phyloP scores from a whole-genome alignment of 768 basidiomycete genomes.

The Russula earlei region DNA sequence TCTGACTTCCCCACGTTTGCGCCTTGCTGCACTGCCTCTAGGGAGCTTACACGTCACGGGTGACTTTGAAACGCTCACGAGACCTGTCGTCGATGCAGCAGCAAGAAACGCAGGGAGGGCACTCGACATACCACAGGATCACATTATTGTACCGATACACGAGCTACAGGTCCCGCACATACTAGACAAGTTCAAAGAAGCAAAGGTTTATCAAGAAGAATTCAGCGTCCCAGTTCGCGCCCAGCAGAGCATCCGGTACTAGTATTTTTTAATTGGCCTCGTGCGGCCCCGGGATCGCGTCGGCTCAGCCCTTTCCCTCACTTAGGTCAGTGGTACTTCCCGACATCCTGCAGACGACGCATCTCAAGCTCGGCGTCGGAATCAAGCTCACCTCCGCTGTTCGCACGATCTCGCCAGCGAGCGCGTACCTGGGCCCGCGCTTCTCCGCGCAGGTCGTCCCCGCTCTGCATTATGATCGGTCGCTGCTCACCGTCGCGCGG shows the following conservation, averaged over 20 bases:
- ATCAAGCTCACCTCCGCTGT: slow-evolving; percentile 50
- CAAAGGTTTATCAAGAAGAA: slow-evolving; percentile 34
- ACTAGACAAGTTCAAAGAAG: slow-evolving; percentile 39
- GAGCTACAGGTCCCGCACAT: slow-evolving; percentile 46
- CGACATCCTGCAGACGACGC: slow-evolving; percentile 34
- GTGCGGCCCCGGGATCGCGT: background rate
- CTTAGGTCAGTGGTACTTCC: slow-evolving; percentile 46
- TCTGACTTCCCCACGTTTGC: slow-evolving; percentile 38
- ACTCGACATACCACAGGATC: slow-evolving; percentile 29
- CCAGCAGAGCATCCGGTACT: slow-evolving; percentile 43
- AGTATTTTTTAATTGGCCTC: slow-evolving; percentile 24
- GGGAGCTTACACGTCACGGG: slow-evolving; percentile 38
- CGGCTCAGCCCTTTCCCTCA: background rate
- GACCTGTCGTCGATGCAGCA: slow-evolving; percentile 35
- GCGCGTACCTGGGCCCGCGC: slow-evolving; percentile 45
- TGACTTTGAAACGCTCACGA: slow-evolving; percentile 37
- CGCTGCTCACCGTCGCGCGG: slow-evolving; percentile 43
- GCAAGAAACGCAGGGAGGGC: slow-evolving; percentile 30
- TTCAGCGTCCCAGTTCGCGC: slow-evolving; percentile 37
- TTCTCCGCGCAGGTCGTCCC: slow-evolving; percentile 47
- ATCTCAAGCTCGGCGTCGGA: slow-evolving; percentile 46
- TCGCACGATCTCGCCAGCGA: slow-evolving; percentile 50
- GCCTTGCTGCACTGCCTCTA: slow-evolving; percentile 39
- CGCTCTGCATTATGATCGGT: slow-evolving; percentile 36
- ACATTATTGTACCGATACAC: slow-evolving; percentile 42